These are phyloP conservation scores for Phytophthora pinifolia DNA, from an alignment of 352 stramenopile genomes.

Conservation along the genomic window DNA sequence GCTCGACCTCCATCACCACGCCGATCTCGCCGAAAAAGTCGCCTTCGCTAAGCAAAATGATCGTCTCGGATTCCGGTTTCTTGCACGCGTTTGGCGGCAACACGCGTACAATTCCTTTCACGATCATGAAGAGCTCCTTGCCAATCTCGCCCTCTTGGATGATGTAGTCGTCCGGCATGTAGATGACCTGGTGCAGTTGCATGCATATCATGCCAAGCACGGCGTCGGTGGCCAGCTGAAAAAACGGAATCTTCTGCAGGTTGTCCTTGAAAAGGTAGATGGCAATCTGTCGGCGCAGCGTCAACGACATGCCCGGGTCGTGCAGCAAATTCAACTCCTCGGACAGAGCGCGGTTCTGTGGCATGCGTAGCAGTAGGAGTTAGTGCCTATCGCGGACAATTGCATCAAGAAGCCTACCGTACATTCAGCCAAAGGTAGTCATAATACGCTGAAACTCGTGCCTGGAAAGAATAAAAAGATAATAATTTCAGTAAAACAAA, in stretches of 20 bases:
- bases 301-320: slow-evolving; percentile 62
- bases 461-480: too few relatives aligned
- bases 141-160: slow-evolving; percentile 67
- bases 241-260: slow-evolving; percentile 69
- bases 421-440: slow-evolving; percentile 77
- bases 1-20: slow-evolving; percentile 68
- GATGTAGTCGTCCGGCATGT: slow-evolving; percentile 66
- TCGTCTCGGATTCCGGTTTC: slow-evolving; percentile 30
- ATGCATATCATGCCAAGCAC: slow-evolving; percentile 75
- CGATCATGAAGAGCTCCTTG: slow-evolving; percentile 72
- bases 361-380: slow-evolving; percentile 1
- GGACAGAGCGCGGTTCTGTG: slow-evolving; percentile 55
- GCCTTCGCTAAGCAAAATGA: slow-evolving; percentile 59
- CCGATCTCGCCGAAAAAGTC: slow-evolving; percentile 72
- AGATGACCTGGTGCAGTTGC: slow-evolving; percentile 65
- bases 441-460: slow-evolving; percentile 62
- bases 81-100: slow-evolving; percentile 41
- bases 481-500: too few relatives aligned
- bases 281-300: slow-evolving; percentile 54
- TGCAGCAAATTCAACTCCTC: slow-evolving; percentile 61
- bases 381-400: neutral
- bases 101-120: slow-evolving; percentile 65
- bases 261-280: slow-evolving; percentile 77
- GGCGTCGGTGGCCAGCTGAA: slow-evolving; percentile 60
- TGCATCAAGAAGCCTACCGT: slow-evolving; percentile 6